A percentile compares a stretch with the other conserved stretches of the same genome.
These are phyloP conservation scores for Venturia pyrina DNA, from an alignment of 2,329 filamentous ascomycete species.

Conservation along the genomic window DNA sequence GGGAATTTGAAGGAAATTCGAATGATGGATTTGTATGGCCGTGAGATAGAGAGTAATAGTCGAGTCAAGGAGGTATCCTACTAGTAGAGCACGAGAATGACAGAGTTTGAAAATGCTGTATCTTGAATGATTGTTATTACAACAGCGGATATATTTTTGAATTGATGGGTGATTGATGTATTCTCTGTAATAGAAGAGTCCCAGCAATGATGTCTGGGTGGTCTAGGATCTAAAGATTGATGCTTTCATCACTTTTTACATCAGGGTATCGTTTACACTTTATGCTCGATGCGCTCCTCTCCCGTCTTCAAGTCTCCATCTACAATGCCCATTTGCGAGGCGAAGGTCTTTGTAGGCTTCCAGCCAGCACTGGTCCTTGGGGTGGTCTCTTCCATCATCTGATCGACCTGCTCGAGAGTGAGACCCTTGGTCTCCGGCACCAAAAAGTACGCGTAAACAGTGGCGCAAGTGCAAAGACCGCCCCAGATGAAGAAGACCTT, in stretches of 20 bases:
- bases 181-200: background rate
- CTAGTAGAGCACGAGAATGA: no score
- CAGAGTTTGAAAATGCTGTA: no score
- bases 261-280: background rate
- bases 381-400: slow-evolving; percentile 80
- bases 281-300: background rate
- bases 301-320: slow-evolving; percentile 10
- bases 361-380: slow-evolving; percentile 68
- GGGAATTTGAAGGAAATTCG: no score
- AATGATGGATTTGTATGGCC: no score
- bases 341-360: slow-evolving; percentile 62
- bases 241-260: background rate
- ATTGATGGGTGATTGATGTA: background rate
- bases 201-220: background rate
- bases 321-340: slow-evolving; percentile 29
- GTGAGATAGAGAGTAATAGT: no score
- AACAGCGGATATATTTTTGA: background rate
- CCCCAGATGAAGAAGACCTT: slow-evolving; percentile 41
- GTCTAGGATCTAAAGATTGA: background rate
- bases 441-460: slow-evolving; percentile 40
- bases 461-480: slow-evolving; percentile 27
- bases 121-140: background rate
- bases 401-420: slow-evolving; percentile 29
- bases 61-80: no score
- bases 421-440: slow-evolving; percentile 31